Evolutionary conservation across 1,284 basidiomycete genomes (phyloP).

Genomic region (Cutaneotrichosporon mucoides): DNA sequence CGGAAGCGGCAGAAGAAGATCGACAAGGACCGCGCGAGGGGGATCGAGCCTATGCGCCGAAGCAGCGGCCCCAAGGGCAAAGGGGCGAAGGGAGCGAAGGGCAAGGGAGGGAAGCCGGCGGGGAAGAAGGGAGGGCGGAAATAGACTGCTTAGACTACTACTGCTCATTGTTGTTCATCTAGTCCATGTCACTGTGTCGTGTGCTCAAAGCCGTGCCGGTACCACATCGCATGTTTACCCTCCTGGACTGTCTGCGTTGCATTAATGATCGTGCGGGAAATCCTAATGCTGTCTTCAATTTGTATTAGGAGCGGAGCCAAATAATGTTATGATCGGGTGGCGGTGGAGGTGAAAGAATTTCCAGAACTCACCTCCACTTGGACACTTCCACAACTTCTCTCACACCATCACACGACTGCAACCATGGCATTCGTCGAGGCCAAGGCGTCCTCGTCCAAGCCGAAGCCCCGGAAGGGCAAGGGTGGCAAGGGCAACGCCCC

Average conservation of each 20-base stretch:
- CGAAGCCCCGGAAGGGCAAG: conserved; percentile 5
- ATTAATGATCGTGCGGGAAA: too few species aligned
- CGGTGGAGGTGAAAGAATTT: conserved; percentile 3
- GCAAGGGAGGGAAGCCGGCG: conserved; percentile 15
- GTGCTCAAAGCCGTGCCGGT: too few species aligned
- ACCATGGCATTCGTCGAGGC: conserved; percentile 33
- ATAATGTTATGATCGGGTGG: background rate
- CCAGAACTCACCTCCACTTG: background rate
- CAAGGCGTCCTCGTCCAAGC: conserved; percentile 31
- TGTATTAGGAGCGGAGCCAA: background rate
- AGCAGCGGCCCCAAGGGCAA: conserved; percentile 20
- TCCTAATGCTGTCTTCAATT: background rate
- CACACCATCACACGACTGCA: background rate
- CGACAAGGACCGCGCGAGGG: conserved; percentile 37
- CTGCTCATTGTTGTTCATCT: background rate
- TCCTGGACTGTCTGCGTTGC: too few species aligned
- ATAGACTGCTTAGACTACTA: background rate
- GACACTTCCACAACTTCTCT: background rate
- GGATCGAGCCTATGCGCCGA: conserved; percentile 4
- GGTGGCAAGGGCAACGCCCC: conserved; percentile 9
- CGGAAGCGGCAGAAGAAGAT: conserved; percentile 40
- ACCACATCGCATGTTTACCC: too few species aligned
- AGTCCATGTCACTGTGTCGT: background rate
- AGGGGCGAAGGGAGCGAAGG: conserved; percentile 16
- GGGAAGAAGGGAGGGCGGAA: conserved; percentile 9